phyloP scores from a whole-genome alignment of 495 filamentous ascomycete species.

The Podospora anserina region DNA sequence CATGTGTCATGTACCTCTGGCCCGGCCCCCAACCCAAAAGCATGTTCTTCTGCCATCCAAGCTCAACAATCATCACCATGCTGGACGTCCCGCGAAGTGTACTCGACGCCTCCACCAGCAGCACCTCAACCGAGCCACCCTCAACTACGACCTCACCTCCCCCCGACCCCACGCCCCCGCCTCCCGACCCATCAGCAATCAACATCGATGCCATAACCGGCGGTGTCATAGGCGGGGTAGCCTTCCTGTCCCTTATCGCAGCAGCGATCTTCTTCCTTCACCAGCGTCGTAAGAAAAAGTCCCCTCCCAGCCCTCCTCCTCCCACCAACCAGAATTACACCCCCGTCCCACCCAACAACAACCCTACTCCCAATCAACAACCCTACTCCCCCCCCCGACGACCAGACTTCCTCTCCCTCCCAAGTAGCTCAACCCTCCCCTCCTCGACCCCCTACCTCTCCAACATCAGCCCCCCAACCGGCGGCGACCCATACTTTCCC shows the following conservation, averaged over 20 bases:
- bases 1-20: slow-evolving; percentile 42
- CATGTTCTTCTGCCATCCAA: slow-evolving; percentile 38
- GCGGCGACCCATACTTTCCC: slow-evolving; percentile 14
- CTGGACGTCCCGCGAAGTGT: slow-evolving; percentile 33
- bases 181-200: neutral
- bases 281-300: slow-evolving; percentile 21
- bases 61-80: slow-evolving; percentile 27
- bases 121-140: slow-evolving; percentile 8
- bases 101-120: slow-evolving; percentile 26
- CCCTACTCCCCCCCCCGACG: slow-evolving; percentile 14
- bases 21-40: slow-evolving; percentile 13
- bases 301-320: neutral
- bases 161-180: neutral
- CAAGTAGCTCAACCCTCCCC: neutral
- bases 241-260: slow-evolving; percentile 22
- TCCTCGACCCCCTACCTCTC: slow-evolving; percentile 13
- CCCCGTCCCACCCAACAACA: slow-evolving; percentile 19
- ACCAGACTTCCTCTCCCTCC: slow-evolving; percentile 10
- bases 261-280: slow-evolving; percentile 22
- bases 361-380: neutral
- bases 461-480: neutral
- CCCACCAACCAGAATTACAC: slow-evolving; percentile 16
- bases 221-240: slow-evolving; percentile 30
- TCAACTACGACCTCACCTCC: neutral
- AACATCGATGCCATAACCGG: slow-evolving; percentile 33